A percentile compares a stretch with the other conserved stretches of the same genome.
phyloP scores from a whole-genome alignment of 495 filamentous ascomycete species.

The Cairneyella variabilis region DNA sequence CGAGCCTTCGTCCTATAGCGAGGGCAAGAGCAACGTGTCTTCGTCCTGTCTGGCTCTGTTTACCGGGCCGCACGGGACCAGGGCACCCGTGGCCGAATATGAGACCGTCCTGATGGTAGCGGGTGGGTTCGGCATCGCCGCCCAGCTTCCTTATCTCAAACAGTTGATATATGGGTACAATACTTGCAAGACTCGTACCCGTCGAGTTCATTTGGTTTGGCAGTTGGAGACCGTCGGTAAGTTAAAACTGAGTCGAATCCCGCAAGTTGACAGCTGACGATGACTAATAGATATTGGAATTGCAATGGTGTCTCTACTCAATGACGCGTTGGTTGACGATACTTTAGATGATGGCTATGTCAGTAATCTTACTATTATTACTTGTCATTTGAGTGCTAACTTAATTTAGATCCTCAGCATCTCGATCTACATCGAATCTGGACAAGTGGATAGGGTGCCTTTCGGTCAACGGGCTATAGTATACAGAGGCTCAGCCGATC shows the following conservation, averaged over 20 bases:
- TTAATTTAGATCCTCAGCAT: slow-evolving; percentile 9
- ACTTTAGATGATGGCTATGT: slow-evolving; percentile 14
- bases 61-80: slow-evolving; percentile 12
- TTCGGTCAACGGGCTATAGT: slow-evolving; percentile 17
- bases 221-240: slow-evolving; percentile 12
- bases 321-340: slow-evolving; percentile 11
- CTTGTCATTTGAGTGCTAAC: slow-evolving; percentile 7
- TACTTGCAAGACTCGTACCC: slow-evolving; percentile 12
- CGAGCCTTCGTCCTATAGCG: neutral
- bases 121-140: neutral
- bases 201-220: slow-evolving; percentile 12
- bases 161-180: slow-evolving; percentile 2
- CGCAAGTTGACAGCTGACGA: slow-evolving; percentile 7
- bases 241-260: slow-evolving; percentile 10
- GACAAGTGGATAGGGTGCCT: neutral
- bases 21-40: neutral
- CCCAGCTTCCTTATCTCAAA: slow-evolving; percentile 3
- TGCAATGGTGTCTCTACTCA: slow-evolving; percentile 1
- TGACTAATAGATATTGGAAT: neutral
- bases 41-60: slow-evolving; percentile 10
- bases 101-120: slow-evolving; percentile 15
- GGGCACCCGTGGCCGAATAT: slow-evolving; percentile 14
- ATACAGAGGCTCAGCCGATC: slow-evolving; percentile 13
- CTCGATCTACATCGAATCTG: slow-evolving; percentile 4
- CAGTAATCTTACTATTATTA: neutral